These are phyloP conservation scores for Dittrichia graveolens DNA, from an alignment of 129 eudicot species.

Conservation along the genomic window DNA sequence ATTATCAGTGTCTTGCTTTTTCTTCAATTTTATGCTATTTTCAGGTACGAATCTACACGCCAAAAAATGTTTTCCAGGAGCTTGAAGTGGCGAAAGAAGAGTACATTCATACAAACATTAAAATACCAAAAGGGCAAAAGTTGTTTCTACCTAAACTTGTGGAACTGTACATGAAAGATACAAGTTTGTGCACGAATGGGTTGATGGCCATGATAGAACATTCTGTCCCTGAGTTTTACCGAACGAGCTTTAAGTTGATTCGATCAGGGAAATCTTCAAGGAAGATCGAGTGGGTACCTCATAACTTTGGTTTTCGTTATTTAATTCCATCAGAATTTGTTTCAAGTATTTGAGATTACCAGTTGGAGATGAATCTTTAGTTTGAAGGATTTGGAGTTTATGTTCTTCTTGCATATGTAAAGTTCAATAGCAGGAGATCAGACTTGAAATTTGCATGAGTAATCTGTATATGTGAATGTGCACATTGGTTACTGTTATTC, in stretches of 20 bases:
- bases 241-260: slow-evolving; percentile 41
- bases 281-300: slow-evolving; percentile 76
- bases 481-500: background rate
- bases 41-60: slow-evolving; percentile 77
- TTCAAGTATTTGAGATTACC: slow-evolving; percentile 23
- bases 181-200: slow-evolving; percentile 50
- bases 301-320: slow-evolving; percentile 62
- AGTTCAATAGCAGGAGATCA: slow-evolving; percentile 14
- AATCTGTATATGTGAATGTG: slow-evolving; percentile 15
- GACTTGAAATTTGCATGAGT: slow-evolving; percentile 7
- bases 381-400: slow-evolving; percentile 1
- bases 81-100: slow-evolving; percentile 89
- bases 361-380: slow-evolving; percentile 18
- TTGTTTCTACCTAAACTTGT: slow-evolving; percentile 68
- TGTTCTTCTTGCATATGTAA: slow-evolving; percentile 28
- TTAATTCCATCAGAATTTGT: slow-evolving; percentile 46
- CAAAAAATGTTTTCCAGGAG: slow-evolving; percentile 70
- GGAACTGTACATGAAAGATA: slow-evolving; percentile 65
- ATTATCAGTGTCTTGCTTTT: background rate
- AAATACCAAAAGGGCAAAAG: slow-evolving; percentile 53
- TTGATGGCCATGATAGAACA: slow-evolving; percentile 59
- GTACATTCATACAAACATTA: slow-evolving; percentile 62
- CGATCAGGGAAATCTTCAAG: slow-evolving; percentile 45
- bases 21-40: slow-evolving; percentile 7
- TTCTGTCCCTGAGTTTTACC: slow-evolving; percentile 44